Evolutionary conservation across 2,329 filamentous ascomycete species (phyloP).

Genomic region (Emergomyces africanus): DNA sequence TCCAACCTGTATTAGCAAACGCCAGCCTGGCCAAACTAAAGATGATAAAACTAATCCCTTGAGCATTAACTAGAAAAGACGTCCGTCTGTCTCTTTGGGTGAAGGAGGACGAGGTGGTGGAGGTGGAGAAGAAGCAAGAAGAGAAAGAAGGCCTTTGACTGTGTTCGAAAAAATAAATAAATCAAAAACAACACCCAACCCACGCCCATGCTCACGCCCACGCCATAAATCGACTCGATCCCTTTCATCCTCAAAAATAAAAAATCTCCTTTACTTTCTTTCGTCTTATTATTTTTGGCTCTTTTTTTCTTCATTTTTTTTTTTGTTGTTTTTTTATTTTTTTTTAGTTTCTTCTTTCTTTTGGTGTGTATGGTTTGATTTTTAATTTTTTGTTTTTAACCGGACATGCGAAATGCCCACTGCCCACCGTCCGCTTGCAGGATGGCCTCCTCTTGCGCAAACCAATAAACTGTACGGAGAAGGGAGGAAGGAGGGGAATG

Average conservation of each 20-base stretch:
- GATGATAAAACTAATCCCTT: too few species aligned
- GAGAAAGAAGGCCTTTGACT: constrained; percentile 18
- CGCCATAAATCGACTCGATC: constrained; percentile 24
- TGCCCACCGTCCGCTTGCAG: constrained; percentile 7
- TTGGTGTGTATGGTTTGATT: neutral
- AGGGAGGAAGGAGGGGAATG: neutral
- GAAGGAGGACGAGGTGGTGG: constrained; percentile 12
- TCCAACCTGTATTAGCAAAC: too few species aligned
- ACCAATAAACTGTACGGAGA: constrained; percentile 13
- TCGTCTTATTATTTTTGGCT: neutral
- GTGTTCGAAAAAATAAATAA: constrained; percentile 14
- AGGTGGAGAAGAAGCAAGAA: too few species aligned
- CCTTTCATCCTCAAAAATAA: neutral
- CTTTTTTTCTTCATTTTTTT: too few species aligned
- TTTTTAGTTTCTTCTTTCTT: neutral
- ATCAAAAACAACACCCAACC: constrained; percentile 9
- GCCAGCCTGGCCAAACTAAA: too few species aligned
- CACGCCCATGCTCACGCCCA: constrained; percentile 8
- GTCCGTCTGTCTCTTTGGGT: too few species aligned
- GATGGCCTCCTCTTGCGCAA: constrained; percentile 12
- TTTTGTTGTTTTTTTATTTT: neutral
- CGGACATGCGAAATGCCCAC: neutral
- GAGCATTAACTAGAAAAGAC: too few species aligned
- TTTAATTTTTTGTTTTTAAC: constrained; percentile 8
- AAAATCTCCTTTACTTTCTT: neutral